Percentiles rank a stretch among this genome's conserved stretches.
Conservation (phyloP, 495 filamentous ascomycete genomes). For the Pyrenula aspistea region DNA sequence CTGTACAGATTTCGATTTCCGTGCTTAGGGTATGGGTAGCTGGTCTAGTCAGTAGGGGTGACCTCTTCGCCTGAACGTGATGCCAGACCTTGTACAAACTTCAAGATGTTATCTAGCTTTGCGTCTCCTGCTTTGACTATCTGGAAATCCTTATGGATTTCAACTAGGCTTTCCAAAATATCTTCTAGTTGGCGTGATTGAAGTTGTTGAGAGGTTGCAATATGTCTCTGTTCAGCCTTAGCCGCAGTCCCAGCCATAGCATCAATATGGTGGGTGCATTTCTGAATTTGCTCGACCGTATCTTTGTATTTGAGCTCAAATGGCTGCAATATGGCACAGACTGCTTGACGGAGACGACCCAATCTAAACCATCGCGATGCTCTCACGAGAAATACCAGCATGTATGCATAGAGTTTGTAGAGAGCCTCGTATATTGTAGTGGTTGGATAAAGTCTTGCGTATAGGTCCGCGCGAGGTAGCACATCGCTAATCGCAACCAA, state of each 20-base stretch:
- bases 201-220: not conserved
- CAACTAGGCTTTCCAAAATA: not conserved
- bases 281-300: not conserved
- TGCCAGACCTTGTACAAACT: not conserved
- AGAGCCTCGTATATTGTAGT: not conserved
- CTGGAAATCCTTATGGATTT: not conserved
- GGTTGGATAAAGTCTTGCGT: not conserved
- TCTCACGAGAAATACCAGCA: not conserved
- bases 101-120: not conserved
- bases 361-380: not conserved
- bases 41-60: not conserved
- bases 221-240: constrained; percentile 6
- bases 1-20: not conserved
- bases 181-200: not conserved
- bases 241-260: constrained; percentile 1
- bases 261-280: constrained; percentile 5
- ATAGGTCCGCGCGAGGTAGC: not conserved
- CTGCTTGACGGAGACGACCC: not conserved
- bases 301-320: constrained; percentile 1
- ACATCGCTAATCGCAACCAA: not conserved
- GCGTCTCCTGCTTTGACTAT: not conserved
- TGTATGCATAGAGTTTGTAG: not conserved
- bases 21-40: not conserved
- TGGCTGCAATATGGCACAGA: not conserved
- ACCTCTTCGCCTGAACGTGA: not conserved